phyloP scores from a whole-genome alignment of 1,284 basidiomycete species.

The Trichosporon coremiiforme region DNA sequence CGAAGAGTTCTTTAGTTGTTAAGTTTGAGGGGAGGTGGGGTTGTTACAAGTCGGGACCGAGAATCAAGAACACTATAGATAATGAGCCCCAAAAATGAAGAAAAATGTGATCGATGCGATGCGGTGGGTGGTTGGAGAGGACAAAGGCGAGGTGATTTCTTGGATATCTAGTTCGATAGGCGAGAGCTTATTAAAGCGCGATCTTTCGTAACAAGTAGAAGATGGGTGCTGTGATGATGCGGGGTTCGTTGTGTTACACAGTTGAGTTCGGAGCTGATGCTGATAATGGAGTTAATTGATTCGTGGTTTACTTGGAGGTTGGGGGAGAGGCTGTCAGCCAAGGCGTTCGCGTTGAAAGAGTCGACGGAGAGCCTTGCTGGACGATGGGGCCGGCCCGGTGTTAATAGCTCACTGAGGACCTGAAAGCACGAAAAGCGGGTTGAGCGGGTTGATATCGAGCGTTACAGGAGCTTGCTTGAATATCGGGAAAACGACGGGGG shows the following conservation, averaged over 20 bases:
- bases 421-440: conserved; percentile 6
- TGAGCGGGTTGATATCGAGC: conserved; percentile 7
- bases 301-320: not conserved
- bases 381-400: conserved; percentile 13
- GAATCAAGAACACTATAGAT: conserved; percentile 12
- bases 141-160: conserved; percentile 15
- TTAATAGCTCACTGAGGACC: conserved; percentile 12
- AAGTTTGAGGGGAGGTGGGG: conserved; percentile 1
- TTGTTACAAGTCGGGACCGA: conserved; percentile 18
- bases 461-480: conserved; percentile 13
- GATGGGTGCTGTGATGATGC: conserved; percentile 13
- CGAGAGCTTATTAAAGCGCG: conserved; percentile 3
- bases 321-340: not conserved
- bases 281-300: not conserved
- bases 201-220: conserved; percentile 3
- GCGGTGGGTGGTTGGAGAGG: not conserved
- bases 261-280: conserved; percentile 18
- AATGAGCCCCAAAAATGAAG: conserved; percentile 15
- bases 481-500: conserved; percentile 7
- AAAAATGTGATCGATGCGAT: conserved; percentile 1
- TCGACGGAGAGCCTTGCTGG: not conserved
- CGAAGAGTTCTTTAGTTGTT: conserved; percentile 9
- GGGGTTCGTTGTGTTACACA: conserved; percentile 8
- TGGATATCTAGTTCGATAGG: conserved; percentile 8
- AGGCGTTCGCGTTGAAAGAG: not conserved